Conservation (phyloP, 2,329 filamentous ascomycete species). For the Aspergillus chevalieri region DNA sequence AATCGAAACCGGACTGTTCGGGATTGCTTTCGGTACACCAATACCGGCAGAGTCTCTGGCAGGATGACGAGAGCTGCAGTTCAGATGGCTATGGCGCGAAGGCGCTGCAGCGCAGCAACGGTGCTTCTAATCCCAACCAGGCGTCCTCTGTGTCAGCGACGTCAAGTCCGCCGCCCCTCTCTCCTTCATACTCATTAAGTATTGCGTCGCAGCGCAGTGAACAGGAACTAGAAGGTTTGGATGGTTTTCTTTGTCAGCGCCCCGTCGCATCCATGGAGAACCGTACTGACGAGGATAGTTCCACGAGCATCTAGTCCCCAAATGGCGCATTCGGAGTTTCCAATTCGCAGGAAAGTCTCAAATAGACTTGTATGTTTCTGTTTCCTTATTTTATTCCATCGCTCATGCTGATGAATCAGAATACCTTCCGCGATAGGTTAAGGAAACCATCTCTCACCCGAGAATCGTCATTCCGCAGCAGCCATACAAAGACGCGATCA, state of each 20-base stretch:
- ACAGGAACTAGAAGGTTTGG: conserved; percentile 20
- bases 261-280: not conserved
- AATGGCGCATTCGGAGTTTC: not conserved
- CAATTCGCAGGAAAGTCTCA: not conserved
- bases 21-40: conserved; percentile 29
- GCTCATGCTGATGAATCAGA: conserved; percentile 9
- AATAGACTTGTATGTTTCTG: not conserved
- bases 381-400: not conserved
- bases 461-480: conserved; percentile 11
- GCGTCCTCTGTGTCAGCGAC: conserved; percentile 21
- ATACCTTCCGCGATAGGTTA: conserved; percentile 27
- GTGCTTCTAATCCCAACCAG: conserved; percentile 26
- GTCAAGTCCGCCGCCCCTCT: conserved; percentile 32
- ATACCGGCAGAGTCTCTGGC: conserved; percentile 31
- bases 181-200: conserved; percentile 32
- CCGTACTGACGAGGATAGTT: not conserved
- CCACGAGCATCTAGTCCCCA: not conserved
- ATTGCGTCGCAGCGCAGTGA: conserved; percentile 24
- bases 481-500: conserved; percentile 15
- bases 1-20: not conserved
- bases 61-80: conserved; percentile 14
- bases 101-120: conserved; percentile 28
- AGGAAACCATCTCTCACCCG: conserved; percentile 13
- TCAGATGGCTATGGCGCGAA: conserved; percentile 21
- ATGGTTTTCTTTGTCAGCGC: conserved; percentile 16